Base-by-base conservation (phyloP, 2,329 filamentous ascomycete species). In the Phaeomoniella chlamydospora region DNA sequence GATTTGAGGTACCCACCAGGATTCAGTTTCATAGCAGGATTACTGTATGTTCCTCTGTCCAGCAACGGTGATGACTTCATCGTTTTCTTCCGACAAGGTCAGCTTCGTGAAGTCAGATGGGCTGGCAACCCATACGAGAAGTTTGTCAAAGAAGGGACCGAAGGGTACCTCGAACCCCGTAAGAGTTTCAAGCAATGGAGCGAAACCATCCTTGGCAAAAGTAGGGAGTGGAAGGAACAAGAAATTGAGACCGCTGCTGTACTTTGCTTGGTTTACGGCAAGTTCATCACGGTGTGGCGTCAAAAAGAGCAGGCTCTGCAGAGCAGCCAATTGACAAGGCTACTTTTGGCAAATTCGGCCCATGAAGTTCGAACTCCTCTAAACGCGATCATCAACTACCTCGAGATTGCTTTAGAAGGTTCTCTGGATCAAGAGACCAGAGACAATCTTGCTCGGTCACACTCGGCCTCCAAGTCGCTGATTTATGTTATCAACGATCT, bases 401-500 rank as follows among this genome's bases (percentile, higher is more conserved):
- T 94, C 1, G 86, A 94, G 47, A 93, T 94, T 43, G 86, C 86
- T 0, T 60, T 94, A 1, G 86, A 94, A 57, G 84, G 85, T 0
- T 62, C 67, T 0, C 62, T 94, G 3, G 86, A 93, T 43, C 63
- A 73, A 12, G 86, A 93, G 50, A 93, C 83, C 0, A 68, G 87
- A 14, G 86, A 94, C 4, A 92, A 90, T 18, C 62, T 94, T 4
- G 70, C 80, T 1, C 80, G 77, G 45, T 93, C 86, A 1, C 83
- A 94, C 51, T 92, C 85, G 1, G 86, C 86, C 3, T 94, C 86
- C 0, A 93, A 93, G 50, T 92, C 85, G 0, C 62, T 94, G 16
- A 88, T 94, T 3, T 93, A 92, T 51, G 85, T 93, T 6, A 94
- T 94, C 59, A 94, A 94, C 44, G 86, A 94, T 52, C 65, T 94